Evolutionary conservation across 2,329 filamentous ascomycete species (phyloP).

Genomic region (Fusarium sp.): DNA sequence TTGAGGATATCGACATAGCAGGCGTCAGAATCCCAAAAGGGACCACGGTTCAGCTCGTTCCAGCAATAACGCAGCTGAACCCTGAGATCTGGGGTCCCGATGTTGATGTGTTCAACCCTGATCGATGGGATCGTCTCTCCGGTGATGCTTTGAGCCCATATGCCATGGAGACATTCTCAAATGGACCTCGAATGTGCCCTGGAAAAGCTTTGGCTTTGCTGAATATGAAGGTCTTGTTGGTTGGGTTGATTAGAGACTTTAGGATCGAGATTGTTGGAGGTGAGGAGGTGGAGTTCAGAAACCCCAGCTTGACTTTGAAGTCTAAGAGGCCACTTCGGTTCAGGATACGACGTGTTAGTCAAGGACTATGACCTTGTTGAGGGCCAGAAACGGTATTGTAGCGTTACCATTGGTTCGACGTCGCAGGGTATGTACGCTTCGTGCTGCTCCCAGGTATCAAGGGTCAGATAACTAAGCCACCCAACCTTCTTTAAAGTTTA

Average conservation of each 20-base stretch:
- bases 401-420: background rate
- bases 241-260: conserved; percentile 7
- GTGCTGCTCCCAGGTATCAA: background rate
- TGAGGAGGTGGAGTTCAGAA: background rate
- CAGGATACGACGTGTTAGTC: background rate
- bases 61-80: conserved; percentile 18
- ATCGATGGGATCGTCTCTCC: background rate
- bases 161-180: conserved; percentile 6
- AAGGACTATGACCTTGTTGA: background rate
- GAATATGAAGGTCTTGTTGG: conserved; percentile 15
- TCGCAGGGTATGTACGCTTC: background rate
- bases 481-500: too few relatives aligned
- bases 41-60: conserved; percentile 12
- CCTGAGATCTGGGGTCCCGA: conserved; percentile 17
- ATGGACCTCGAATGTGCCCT: conserved; percentile 20
- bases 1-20: background rate
- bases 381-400: rapidly evolving
- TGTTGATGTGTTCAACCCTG: background rate
- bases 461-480: too few relatives aligned
- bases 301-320: conserved; percentile 13
- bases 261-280: background rate
- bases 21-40: conserved; percentile 8
- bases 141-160: background rate
- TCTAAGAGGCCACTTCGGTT: background rate
- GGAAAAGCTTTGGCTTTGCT: conserved; percentile 21